Percentiles rank a stretch among this genome's conserved stretches.
Conservation (phyloP, 495 filamentous ascomycete species). For the Emericellopsis terricola region DNA sequence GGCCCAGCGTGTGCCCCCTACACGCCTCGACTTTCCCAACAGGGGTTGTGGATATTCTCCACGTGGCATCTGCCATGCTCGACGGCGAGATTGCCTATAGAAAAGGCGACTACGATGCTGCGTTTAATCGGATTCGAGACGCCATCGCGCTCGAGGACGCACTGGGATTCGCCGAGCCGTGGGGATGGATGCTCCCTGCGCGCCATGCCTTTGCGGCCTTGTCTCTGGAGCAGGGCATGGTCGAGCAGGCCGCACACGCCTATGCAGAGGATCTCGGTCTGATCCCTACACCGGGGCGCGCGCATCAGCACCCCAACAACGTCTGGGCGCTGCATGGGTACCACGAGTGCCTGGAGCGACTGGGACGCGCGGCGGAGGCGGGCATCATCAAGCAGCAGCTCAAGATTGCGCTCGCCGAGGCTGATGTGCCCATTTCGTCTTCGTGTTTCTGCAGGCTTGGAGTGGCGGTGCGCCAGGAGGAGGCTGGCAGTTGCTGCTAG, state of each 20-base stretch:
- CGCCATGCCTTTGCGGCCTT: conserved; percentile 48
- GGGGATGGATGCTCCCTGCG: conserved; percentile 53
- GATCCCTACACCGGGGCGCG: conserved; percentile 30
- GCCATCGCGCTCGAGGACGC: conserved; percentile 35
- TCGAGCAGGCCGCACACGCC: conserved; percentile 32
- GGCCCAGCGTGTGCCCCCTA: conserved; percentile 22
- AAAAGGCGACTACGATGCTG: conserved; percentile 29
- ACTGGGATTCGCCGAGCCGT: conserved; percentile 47
- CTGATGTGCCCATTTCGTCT: conserved; percentile 38
- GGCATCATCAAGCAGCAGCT: conserved; percentile 28
- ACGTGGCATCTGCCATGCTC: conserved; percentile 40
- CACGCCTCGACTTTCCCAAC: conserved; percentile 47
- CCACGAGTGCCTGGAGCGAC: conserved; percentile 38
- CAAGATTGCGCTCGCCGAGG: conserved; percentile 28
- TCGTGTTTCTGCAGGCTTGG: conserved; percentile 50
- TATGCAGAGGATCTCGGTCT: conserved; percentile 47
- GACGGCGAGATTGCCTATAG: conserved; percentile 52
- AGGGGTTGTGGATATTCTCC: conserved; percentile 38
- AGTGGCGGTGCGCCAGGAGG: too few relatives aligned
- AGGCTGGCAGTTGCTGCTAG: too few relatives aligned
- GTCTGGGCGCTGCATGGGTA: conserved; percentile 51
- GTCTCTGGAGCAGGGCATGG: conserved; percentile 38
- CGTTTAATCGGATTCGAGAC: conserved; percentile 31
- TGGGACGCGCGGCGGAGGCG: conserved; percentile 32
- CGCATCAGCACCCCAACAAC: conserved; percentile 44